These are phyloP conservation scores for Rhodotorula taiwanensis DNA, from an alignment of 768 basidiomycete genomes.

Conservation along the genomic window DNA sequence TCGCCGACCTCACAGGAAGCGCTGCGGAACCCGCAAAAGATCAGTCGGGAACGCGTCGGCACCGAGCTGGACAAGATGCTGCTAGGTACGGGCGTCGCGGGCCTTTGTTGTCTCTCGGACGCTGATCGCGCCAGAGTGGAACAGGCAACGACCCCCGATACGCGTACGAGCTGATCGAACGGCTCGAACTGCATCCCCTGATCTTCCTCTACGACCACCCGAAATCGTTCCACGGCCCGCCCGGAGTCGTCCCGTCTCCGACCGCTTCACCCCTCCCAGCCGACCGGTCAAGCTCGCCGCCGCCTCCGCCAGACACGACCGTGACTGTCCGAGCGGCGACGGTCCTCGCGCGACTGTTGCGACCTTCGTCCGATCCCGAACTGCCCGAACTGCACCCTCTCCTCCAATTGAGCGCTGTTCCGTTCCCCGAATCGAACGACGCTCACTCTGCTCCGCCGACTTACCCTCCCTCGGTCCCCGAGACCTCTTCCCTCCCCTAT, in stretches of 20 bases:
- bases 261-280: not conserved
- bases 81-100: too few species aligned
- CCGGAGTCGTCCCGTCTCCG: not conserved
- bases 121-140: too few species aligned
- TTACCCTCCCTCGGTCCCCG: slow-evolving; percentile 14
- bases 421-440: not conserved
- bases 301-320: slow-evolving; percentile 2
- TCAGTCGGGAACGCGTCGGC: slow-evolving; percentile 83
- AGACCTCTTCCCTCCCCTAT: slow-evolving; percentile 42
- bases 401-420: slow-evolving; percentile 2
- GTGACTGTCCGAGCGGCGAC: slow-evolving; percentile 49
- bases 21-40: slow-evolving; percentile 57
- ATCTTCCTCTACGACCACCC: slow-evolving; percentile 43
- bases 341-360: slow-evolving; percentile 50
- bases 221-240: not conserved
- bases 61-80: slow-evolving; percentile 93
- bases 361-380: not conserved
- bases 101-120: too few species aligned
- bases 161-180: slow-evolving; percentile 66
- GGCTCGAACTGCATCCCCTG: slow-evolving; percentile 59
- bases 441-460: slow-evolving; percentile 4
- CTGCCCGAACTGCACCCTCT: slow-evolving; percentile 22
- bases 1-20: slow-evolving; percentile 14
- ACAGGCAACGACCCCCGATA: slow-evolving; percentile 67
- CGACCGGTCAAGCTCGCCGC: slow-evolving; percentile 46